Conservation (phyloP, 495 filamentous ascomycete genomes). For the Penicillium dipodomyicola region DNA sequence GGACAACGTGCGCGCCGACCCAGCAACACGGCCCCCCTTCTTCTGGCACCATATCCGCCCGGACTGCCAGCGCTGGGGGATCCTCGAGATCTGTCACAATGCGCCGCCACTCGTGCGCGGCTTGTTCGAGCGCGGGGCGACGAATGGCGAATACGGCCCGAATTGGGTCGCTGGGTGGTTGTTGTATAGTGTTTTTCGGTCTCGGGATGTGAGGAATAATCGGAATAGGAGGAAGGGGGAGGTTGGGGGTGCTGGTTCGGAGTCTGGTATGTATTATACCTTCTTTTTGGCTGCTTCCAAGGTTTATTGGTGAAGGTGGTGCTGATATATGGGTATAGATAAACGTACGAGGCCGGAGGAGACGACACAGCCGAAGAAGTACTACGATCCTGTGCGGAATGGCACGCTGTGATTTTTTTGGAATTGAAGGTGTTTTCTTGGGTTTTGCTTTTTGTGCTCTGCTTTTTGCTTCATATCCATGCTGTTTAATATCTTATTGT, state of each 20-base stretch:
- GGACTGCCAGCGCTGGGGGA: slow-evolving; percentile 41
- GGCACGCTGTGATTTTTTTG: slow-evolving; percentile 25
- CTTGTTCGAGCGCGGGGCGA: slow-evolving; percentile 40
- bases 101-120: slow-evolving; percentile 36
- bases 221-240: slow-evolving; percentile 46
- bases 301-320: neutral
- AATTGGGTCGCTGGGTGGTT: slow-evolving; percentile 61
- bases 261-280: slow-evolving; percentile 27
- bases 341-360: slow-evolving; percentile 25
- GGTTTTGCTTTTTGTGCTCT: neutral
- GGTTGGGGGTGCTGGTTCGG: slow-evolving; percentile 4
- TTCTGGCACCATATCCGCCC: slow-evolving; percentile 49
- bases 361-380: slow-evolving; percentile 33
- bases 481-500: slow-evolving; percentile 6
- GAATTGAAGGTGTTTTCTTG: neutral
- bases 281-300: neutral
- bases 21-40: slow-evolving; percentile 38
- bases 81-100: slow-evolving; percentile 41
- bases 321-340: slow-evolving; percentile 23
- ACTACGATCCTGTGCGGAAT: slow-evolving; percentile 50
- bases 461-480: slow-evolving; percentile 1
- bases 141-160: slow-evolving; percentile 44
- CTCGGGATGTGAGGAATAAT: slow-evolving; percentile 56
- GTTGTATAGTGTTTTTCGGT: slow-evolving; percentile 58
- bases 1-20: slow-evolving; percentile 37